Evolutionary conservation across 75 land plant genomes (phyloP).

Genomic region (Gnetum montanum): DNA sequence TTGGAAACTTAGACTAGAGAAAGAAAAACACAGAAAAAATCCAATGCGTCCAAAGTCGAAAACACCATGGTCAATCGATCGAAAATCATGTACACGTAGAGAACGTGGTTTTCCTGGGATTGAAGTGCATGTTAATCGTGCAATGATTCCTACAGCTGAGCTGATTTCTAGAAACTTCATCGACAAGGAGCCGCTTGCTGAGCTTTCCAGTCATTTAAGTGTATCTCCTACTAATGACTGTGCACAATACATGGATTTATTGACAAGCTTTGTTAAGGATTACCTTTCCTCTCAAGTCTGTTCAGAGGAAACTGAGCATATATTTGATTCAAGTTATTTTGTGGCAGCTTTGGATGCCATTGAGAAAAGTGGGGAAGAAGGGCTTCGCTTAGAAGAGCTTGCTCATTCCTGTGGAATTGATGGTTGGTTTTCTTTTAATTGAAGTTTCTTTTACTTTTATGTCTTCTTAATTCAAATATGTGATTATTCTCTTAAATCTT

Average conservation of each 20-base stretch:
- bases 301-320: not conserved
- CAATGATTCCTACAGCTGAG: constrained; percentile 12
- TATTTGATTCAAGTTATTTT: constrained; percentile 22
- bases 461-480: constrained; percentile 1
- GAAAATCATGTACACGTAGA: constrained; percentile 46
- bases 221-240: not conserved
- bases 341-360: constrained; percentile 32
- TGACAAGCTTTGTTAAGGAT: constrained; percentile 19
- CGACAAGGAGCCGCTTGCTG: not conserved
- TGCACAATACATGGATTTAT: constrained; percentile 23
- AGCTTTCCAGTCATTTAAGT: no score
- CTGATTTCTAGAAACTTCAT: constrained; percentile 8
- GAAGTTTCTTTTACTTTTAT: not conserved
- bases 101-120: constrained; percentile 97
- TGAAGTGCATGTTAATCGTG: constrained; percentile 28
- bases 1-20: constrained; percentile 48
- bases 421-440: constrained; percentile 20
- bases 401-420: constrained; percentile 8
- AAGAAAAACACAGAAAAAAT: constrained; percentile 4
- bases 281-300: not conserved
- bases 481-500: not conserved
- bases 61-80: constrained; percentile 21
- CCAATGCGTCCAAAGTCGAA: constrained; percentile 38
- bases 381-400: constrained; percentile 58
- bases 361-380: constrained; percentile 75